These are phyloP conservation scores for Mucor indicus DNA, from an alignment of 371 early-diverging fungal species.

Conservation along the genomic window DNA sequence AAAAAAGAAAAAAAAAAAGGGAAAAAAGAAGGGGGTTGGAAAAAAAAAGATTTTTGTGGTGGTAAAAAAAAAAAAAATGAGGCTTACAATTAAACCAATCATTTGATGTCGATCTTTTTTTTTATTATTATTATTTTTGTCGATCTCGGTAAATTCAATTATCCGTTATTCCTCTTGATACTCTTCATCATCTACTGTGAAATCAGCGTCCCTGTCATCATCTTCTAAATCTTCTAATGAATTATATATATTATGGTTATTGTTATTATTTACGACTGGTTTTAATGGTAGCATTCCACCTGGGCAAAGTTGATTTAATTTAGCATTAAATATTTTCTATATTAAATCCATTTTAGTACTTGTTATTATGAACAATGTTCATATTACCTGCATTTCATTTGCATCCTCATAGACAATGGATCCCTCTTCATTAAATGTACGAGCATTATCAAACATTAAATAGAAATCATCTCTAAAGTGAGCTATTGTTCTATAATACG, in stretches of 20 bases:
- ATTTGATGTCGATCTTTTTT: background rate
- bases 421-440: constrained; percentile 75
- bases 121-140: too few relatives aligned
- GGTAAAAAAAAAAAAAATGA: background rate
- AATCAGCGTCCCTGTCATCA: too few relatives aligned
- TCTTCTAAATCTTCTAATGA: too few relatives aligned
- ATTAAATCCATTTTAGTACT: background rate
- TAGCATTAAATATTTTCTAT: constrained; percentile 26
- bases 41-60: background rate
- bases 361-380: background rate
- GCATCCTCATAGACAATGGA: constrained; percentile 81
- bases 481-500: constrained; percentile 47
- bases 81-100: background rate
- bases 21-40: constrained; percentile 1
- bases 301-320: constrained; percentile 22
- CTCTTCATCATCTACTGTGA: too few relatives aligned
- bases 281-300: constrained; percentile 17
- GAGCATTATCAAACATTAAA: constrained; percentile 81
- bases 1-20: constrained; percentile 1
- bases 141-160: too few relatives aligned
- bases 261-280: background rate
- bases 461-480: constrained; percentile 62
- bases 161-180: too few relatives aligned
- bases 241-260: background rate
- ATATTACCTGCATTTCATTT: constrained; percentile 46